Base-by-base conservation (phyloP, 257 asterid species). In the Nicotiana tabacum region DNA sequence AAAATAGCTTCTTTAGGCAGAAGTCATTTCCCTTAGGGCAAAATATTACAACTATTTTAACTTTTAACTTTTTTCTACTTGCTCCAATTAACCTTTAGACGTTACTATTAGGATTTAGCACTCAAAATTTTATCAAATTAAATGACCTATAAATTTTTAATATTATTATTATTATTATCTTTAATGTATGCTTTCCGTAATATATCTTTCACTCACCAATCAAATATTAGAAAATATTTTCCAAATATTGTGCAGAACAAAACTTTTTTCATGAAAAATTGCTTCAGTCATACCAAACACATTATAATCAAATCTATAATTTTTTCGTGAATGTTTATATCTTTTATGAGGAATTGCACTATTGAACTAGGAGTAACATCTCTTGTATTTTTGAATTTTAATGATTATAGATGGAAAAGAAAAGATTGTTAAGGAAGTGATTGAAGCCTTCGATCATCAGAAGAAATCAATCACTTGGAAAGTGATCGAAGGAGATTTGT, bases 401-500 rank as follows among this genome's bases (percentile, higher is more conserved):
- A 24, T 0, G 27, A 24, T 24, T 24, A 24, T 24, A 24, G 27
- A 24, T 24, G 27, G 27, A 24, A 24, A 24, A 24, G 27, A 24
- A 24, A 24, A 24, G 27, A 24, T 24, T 24, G 27, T 24, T 24
- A 24, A 24, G 27, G 27, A 24, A 24, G 27, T 24, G 27, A 24
- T 24, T 37, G 83, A 39, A 9, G 83, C 46, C 27, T 11, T 81
- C 17, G 77, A 65, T 66, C 74, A 4, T 58, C 5, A 4, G 11
- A 81, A 65, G 60, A 81, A 66, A 13, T 81, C 83, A 64, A 21
- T 81, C 62, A 35, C 77, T 27, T 81, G 39, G 29, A n/a, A 46
- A 29, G 65, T 39, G 24, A 39, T 39, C 7, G 48, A 7, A 1
- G 9, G 48, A 39, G 48, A 39, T 39, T 6, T 39, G 48, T 39